Conservation (phyloP, 495 filamentous ascomycete species). For the Xylaria acuta region DNA sequence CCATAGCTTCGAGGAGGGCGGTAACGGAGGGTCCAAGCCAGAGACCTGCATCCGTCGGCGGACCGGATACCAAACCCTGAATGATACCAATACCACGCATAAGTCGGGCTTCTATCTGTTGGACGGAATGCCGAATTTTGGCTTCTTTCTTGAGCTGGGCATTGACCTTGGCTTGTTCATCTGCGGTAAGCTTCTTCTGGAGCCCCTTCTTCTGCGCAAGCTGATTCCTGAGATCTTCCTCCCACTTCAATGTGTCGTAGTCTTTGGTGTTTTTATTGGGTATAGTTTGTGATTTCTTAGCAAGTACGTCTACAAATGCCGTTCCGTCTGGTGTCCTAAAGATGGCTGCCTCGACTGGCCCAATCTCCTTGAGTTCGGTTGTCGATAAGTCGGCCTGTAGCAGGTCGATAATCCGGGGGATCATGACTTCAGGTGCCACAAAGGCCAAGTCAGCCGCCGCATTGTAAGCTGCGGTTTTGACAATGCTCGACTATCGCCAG, state of each 20-base stretch:
- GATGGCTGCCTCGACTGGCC: constrained; percentile 87
- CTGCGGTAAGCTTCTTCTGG: constrained; percentile 85
- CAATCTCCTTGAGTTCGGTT: constrained; percentile 68
- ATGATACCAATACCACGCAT: constrained; percentile 85
- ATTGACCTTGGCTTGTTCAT: constrained; percentile 89
- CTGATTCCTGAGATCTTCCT: constrained; percentile 87
- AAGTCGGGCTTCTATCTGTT: constrained; percentile 69
- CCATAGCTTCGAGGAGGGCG: constrained; percentile 71
- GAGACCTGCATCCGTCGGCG: constrained; percentile 78
- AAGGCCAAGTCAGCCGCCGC: constrained; percentile 91
- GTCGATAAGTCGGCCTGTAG: constrained; percentile 74
- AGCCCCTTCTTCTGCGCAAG: constrained; percentile 90
- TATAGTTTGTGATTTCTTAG: constrained; percentile 71
- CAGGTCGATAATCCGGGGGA: constrained; percentile 74
- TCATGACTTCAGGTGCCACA: constrained; percentile 83
- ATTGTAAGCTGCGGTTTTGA: constrained; percentile 74
- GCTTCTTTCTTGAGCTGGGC: constrained; percentile 88
- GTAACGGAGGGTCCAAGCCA: constrained; percentile 85
- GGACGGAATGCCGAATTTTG: constrained; percentile 73
- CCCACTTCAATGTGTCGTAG: constrained; percentile 96
- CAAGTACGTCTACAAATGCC: constrained; percentile 86
- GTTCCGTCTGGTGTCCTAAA: constrained; percentile 87
- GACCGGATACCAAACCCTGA: constrained; percentile 77
- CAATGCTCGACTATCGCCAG: constrained; percentile 39
- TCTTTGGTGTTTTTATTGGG: constrained; percentile 86